Evolutionary conservation across 305 asterid genomes (phyloP).

Genomic region (Fraxinus baroniana): DNA sequence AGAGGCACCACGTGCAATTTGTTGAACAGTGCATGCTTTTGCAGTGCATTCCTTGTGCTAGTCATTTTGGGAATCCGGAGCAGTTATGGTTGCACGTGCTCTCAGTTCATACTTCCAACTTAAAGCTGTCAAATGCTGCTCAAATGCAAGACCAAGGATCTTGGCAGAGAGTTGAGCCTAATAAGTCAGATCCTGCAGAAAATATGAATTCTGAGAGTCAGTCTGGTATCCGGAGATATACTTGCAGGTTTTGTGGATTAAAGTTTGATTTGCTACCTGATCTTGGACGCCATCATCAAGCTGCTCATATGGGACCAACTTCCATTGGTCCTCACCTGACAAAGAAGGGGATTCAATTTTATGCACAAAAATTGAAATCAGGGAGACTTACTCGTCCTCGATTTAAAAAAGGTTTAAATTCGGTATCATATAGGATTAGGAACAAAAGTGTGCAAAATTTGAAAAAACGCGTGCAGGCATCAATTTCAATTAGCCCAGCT

Average conservation of each 20-base stretch:
- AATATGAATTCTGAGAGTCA: conserved; percentile 46
- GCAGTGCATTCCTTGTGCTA: conserved; percentile 89
- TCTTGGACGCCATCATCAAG: conserved; percentile 99
- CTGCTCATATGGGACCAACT: conserved; percentile 87
- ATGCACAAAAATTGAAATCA: conserved; percentile 79
- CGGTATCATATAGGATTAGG: conserved; percentile 74
- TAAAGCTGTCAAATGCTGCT: conserved; percentile 48
- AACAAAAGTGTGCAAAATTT: conserved; percentile 68
- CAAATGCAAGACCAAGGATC: conserved; percentile 38
- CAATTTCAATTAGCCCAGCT: conserved; percentile 42
- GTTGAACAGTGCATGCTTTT: conserved; percentile 95
- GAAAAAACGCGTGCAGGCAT: conserved; percentile 63
- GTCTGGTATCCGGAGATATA: conserved; percentile 55
- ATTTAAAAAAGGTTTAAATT: conserved; percentile 63
- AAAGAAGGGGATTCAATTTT: conserved; percentile 78
- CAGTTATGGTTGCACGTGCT: conserved; percentile 87
- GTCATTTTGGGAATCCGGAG: conserved; percentile 80
- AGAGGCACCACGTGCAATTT: conserved; percentile 87
- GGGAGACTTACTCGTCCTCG: conserved; percentile 80
- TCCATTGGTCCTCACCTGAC: conserved; percentile 58
- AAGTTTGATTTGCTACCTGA: conserved; percentile 97
- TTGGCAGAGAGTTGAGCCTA: conserved; percentile 35
- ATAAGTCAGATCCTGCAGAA: conserved; percentile 34
- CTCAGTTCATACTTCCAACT: conserved; percentile 57
- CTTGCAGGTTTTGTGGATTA: conserved; percentile 93